Base-by-base conservation (phyloP, 495 filamentous ascomycete genomes). In the Niebla homalea region DNA sequence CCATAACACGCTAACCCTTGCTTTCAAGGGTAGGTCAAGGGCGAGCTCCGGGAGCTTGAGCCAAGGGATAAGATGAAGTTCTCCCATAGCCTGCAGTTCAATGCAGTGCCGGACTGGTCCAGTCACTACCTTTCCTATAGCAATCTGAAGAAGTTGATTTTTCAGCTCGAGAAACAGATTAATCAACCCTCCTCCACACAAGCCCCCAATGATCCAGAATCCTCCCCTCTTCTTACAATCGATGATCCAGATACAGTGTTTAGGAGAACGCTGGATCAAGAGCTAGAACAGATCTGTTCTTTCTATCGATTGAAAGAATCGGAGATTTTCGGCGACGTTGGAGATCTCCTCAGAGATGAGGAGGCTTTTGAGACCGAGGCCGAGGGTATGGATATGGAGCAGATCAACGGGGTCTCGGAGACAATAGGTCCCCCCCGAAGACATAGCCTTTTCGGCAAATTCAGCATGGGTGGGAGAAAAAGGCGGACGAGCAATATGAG, bases 91-190 rank as follows among this genome's bases (percentile, higher is more conserved):
- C 81, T 99, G 56, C 92, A 99, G 70, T 99, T 99, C 69, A 99
- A 99, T 68, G 88, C 92, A 49, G 93, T 99, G 50, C 92, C 93
- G 19, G 92, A 99, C 63, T 99, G 92, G 92, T 96, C 89, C 70
- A 85, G 80, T 54, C 79, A 95, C 66, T 99, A 99, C 65, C 92
- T 99, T 58, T 82, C 88, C 48, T 99, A 99, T 67, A 94, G 87
- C 64, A 97, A 94, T 60, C 78, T 97, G 55, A 99, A 99, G 77
- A 99, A 99, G 73, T 71, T 94, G 89, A 96, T 98, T 55, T 98
- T 95, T 70, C 76, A 80, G 22, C 81, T 98, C 53, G 92, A 98
- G 67, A 92, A 94, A 70, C 75, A 68, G 55, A 71, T 76, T 54
- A 73, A 81, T 57, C 79, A 72, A 60, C 29, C 29, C 14, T 60